Evolutionary conservation across 2,329 filamentous ascomycete species (phyloP).

Genomic region (Phialophora tarda): DNA sequence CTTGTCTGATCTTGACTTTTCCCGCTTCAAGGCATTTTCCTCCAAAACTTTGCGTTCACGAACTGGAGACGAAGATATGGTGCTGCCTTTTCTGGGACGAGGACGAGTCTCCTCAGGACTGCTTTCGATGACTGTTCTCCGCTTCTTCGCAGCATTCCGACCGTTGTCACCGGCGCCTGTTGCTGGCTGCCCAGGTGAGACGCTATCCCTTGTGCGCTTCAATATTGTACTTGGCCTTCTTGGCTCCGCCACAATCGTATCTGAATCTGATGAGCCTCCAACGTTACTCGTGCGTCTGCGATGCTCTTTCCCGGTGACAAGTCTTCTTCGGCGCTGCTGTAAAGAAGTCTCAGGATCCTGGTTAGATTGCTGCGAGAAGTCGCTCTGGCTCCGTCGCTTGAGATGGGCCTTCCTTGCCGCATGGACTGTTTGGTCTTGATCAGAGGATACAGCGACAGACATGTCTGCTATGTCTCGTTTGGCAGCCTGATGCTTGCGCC

Average conservation of each 20-base stretch:
- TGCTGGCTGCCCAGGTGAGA: constrained; percentile 45
- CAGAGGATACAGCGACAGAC: constrained; percentile 39
- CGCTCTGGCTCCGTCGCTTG: constrained; percentile 39
- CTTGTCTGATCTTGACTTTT: not conserved
- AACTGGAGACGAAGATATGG: constrained; percentile 10
- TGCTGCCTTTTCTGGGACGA: constrained; percentile 30
- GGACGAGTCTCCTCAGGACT: constrained; percentile 43
- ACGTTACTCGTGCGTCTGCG: constrained; percentile 39
- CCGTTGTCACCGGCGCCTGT: constrained; percentile 24
- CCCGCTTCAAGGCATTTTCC: not conserved
- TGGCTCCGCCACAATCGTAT: constrained; percentile 28
- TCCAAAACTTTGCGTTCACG: constrained; percentile 20
- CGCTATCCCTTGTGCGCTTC: constrained; percentile 51
- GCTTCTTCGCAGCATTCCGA: constrained; percentile 49
- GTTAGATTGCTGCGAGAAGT: constrained; percentile 32
- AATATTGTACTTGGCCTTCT: constrained; percentile 37
- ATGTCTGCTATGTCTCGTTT: constrained; percentile 27
- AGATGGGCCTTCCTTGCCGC: constrained; percentile 30
- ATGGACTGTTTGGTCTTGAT: constrained; percentile 37
- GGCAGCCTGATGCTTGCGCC: constrained; percentile 25
- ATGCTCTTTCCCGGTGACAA: constrained; percentile 41
- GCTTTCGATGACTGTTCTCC: constrained; percentile 51
- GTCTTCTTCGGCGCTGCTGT: constrained; percentile 36
- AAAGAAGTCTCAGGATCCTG: constrained; percentile 31
- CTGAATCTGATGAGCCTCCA: constrained; percentile 41